Conservation (phyloP, 1,284 basidiomycete genomes). For the Tilletiopsis washingtonensis region DNA sequence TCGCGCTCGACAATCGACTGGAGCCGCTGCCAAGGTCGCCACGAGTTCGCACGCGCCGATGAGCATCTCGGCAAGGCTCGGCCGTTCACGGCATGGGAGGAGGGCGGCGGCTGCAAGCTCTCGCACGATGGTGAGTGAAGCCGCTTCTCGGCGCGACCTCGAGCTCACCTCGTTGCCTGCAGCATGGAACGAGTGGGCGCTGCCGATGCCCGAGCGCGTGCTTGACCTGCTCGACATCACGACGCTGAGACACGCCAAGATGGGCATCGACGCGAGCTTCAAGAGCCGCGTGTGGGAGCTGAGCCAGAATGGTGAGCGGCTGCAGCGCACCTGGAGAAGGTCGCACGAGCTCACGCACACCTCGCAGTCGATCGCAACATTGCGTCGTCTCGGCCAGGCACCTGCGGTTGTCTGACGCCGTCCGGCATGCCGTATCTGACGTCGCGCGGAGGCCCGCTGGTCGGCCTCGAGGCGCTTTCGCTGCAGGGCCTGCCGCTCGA, state of each 20-base stretch:
- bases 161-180: no score
- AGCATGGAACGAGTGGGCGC: conserved; percentile 90
- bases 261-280: conserved; percentile 51
- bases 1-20: conserved; percentile 59
- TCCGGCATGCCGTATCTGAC: conserved; percentile 95
- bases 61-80: conserved; percentile 73
- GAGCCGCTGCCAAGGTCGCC: conserved; percentile 83
- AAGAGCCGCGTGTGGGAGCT: conserved; percentile 65
- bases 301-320: conserved; percentile 96
- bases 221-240: conserved; percentile 91
- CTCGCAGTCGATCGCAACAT: conserved; percentile 71
- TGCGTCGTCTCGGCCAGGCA: conserved; percentile 69
- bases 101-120: conserved; percentile 80
- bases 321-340: no score
- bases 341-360: no score
- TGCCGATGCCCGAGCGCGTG: conserved; percentile 82
- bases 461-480: conserved; percentile 81
- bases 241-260: conserved; percentile 68
- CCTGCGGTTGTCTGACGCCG: conserved; percentile 84
- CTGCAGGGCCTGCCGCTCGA: conserved; percentile 89
- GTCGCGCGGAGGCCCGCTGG: conserved; percentile 90
- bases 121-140: conserved; percentile 84
- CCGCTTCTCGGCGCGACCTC: no score
- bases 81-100: conserved; percentile 85
- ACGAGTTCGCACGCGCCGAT: conserved; percentile 76